Evolutionary conservation across 139 green algal species (phyloP), one percentile per base, ranked within the genome.

Genomic region (Chlamydomonas urium): DNA sequence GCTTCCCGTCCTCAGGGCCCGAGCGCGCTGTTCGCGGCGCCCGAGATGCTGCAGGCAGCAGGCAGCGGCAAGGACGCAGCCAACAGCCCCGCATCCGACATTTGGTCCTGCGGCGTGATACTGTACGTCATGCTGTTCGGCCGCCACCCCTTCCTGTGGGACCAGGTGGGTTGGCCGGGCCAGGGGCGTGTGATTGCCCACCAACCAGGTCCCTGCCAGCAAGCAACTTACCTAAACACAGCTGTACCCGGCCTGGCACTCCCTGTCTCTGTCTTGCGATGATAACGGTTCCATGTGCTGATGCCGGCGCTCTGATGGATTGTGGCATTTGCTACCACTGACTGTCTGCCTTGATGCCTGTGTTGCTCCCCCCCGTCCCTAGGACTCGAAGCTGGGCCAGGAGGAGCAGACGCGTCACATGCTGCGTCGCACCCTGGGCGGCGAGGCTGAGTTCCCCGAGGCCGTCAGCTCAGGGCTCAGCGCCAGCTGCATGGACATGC

Each of bases 111-210:
- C 26, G 87, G 87, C 42, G 81, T 92, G 8, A 69, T 88, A 14
- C 71, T 92, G 69, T 90, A 85, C 71, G 73, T 89, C 31, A 85
- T 90, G 85, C 81, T 92, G 34, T 85, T 82, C 38, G 82, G 82
- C 3, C 53, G 74, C 14, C 76, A 88, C 73, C 82, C 82, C 35
- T 85, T 84, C 63, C 31, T 71, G 37, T 21, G 63, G 24, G 60
- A 67, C 19, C 53, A 63, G 53, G 53, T 63, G 53, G 26, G 26
- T 31, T 36, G 53, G 6, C 21, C 42, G 14, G n/a, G n/a, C n/a
- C n/a, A n/a, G n/a, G n/a, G n/a, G n/a, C n/a, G n/a, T n/a, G n/a
- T n/a, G n/a, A n/a, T n/a, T n/a, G n/a, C n/a, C 45, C 45, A 17
- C 14, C 45, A 53, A 17, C 14, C 45, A 17, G 14, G 45, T 53